Percentiles rank a stretch among this genome's conserved stretches.
These are phyloP conservation scores for Spizellomyces sp. DNA, from an alignment of 192 early-diverging fungal genomes.

Conservation along the genomic window DNA sequence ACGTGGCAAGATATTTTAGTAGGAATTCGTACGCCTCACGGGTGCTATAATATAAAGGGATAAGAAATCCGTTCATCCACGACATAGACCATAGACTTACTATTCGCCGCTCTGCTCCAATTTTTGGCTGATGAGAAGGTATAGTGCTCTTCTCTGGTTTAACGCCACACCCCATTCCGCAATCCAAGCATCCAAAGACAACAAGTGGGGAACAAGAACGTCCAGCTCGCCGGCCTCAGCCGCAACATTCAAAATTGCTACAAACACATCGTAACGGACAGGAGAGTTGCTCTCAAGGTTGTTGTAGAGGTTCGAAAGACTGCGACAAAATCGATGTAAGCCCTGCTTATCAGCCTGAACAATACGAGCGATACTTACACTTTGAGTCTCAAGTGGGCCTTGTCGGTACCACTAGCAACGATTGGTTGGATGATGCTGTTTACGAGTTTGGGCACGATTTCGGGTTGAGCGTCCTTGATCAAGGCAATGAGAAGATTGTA, in stretches of 20 bases:
- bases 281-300: constrained; percentile 57
- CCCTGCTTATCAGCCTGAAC: neutral
- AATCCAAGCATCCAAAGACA: constrained; percentile 65
- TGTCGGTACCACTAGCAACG: constrained; percentile 49
- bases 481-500: constrained; percentile 74
- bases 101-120: constrained; percentile 52
- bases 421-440: constrained; percentile 49
- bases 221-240: constrained; percentile 69
- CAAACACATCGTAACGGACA: constrained; percentile 70
- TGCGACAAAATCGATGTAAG: constrained; percentile 27
- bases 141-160: constrained; percentile 62
- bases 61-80: neutral
- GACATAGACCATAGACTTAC: constrained; percentile 51
- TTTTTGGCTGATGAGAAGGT: constrained; percentile 63
- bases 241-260: constrained; percentile 75
- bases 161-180: constrained; percentile 68
- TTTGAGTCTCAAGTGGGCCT: constrained; percentile 63
- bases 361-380: constrained; percentile 42
- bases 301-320: constrained; percentile 86
- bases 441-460: constrained; percentile 47
- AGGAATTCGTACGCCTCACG: constrained; percentile 57
- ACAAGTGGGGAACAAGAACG: constrained; percentile 63
- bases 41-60: neutral
- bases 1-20: constrained; percentile 67
- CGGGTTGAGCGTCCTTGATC: constrained; percentile 50